Base-by-base conservation (phyloP, 805 yeast genomes). In the Hanseniaspora opuntiae region DNA sequence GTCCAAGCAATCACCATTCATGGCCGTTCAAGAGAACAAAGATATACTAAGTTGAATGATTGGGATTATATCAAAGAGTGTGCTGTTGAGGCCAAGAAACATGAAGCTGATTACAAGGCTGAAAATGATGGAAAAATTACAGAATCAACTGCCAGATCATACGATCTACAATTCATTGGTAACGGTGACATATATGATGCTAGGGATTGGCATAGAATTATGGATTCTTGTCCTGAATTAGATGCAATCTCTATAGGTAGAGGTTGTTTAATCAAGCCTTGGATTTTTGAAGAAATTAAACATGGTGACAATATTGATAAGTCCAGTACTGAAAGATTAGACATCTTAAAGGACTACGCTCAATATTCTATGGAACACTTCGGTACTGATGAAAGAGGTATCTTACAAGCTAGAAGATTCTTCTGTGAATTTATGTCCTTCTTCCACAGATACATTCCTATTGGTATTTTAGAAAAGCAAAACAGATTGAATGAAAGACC, bases 201-300 rank as follows among this genome's bases (percentile, higher is more conserved):
- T 70, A 84, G 84, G 62, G 97, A 93, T 64, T 93, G 96, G 95
- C 77, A 86, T 66, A 74, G 72, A 35, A 88, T 84, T 11, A 72
- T 81, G 41, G 67, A 70, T 28, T 71, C 70, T 17, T 59, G 61
- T 41, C 76, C 79, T 47, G 77, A 77, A 32, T 81, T 90, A 55
- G 98, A 93, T 69, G 80, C 93, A 32, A 95, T 88, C 17, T 93
- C 94, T 97, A 86, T 93, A 53, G 98, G 97, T 3, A 77, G 99
- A 63, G 98, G 97, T 54, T 97, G 97, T 1, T 75, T 93, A 58
- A 89, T 93, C 65, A 93, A 93, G 69, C 99, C 99, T 36, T 93
- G 99, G 99, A 86, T 93, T 50, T 93, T 90, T 61, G 97, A 93
- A 70, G 99, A 93, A 69, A 78, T 93, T 54, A 94, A 90, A 55